Conservation (phyloP, 257 asterid species). For the Galeopsis tetrahit region DNA sequence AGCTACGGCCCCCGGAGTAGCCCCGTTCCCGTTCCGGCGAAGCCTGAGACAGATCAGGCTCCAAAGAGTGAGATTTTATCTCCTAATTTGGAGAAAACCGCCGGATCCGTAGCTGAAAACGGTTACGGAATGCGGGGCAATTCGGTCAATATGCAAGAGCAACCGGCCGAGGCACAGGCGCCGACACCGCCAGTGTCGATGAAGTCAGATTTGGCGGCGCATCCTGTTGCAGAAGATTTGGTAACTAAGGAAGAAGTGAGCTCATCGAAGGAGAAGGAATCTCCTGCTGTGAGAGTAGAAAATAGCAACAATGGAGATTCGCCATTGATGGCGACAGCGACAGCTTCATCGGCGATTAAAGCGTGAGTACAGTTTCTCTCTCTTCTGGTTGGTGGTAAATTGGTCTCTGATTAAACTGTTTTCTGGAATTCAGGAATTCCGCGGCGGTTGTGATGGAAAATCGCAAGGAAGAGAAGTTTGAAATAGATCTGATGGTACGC, state of each 20-base stretch:
- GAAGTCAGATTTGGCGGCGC: conserved; percentile 49
- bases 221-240: conserved; percentile 44
- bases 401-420: conserved; percentile 26
- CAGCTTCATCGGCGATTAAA: conserved; percentile 46
- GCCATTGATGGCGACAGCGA: conserved; percentile 38
- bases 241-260: conserved; percentile 46
- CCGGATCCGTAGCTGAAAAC: conserved; percentile 54
- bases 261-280: conserved; percentile 59
- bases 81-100: conserved; percentile 52
- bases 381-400: neutral
- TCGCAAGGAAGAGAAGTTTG: conserved; percentile 72
- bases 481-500: conserved; percentile 97
- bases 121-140: conserved; percentile 47
- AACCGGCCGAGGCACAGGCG: conserved; percentile 38
- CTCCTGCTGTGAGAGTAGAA: conserved; percentile 44
- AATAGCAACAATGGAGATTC: conserved; percentile 48
- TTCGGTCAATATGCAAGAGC: conserved; percentile 44
- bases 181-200: conserved; percentile 29
- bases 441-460: conserved; percentile 45
- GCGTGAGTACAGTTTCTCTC: conserved; percentile 48
- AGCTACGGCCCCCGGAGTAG: conserved; percentile 47
- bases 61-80: conserved; percentile 56
- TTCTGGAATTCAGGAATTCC: conserved; percentile 47
- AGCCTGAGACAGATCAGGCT: conserved; percentile 59
- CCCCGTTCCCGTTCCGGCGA: conserved; percentile 54